Conservation (phyloP, 768 basidiomycete genomes). For the Phallus indusiatus region DNA sequence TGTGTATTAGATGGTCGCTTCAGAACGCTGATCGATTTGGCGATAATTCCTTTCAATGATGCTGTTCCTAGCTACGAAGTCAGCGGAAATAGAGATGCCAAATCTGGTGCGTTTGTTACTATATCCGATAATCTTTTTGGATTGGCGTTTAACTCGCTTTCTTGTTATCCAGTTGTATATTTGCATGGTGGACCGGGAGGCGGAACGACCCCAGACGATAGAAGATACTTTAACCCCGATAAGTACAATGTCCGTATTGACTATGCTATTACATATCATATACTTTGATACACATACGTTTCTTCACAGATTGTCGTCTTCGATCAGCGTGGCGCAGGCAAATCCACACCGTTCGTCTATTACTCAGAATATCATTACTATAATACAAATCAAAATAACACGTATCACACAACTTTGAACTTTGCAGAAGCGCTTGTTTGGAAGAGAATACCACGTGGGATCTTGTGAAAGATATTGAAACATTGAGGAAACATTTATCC, state of each 20-base stretch:
- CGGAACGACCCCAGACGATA: constrained; percentile 56
- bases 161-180: constrained; percentile 54
- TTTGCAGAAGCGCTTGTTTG: constrained; percentile 52
- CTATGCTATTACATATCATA: too few species aligned
- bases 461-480: constrained; percentile 85
- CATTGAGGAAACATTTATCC: constrained; percentile 59
- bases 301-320: constrained; percentile 63
- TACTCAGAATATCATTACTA: neutral
- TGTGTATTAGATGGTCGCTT: constrained; percentile 12
- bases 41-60: neutral
- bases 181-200: constrained; percentile 83
- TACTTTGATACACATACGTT: neutral
- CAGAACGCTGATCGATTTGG: neutral
- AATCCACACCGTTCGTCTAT: constrained; percentile 65
- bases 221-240: constrained; percentile 71
- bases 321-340: constrained; percentile 85
- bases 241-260: constrained; percentile 60
- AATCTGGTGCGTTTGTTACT: constrained; percentile 43
- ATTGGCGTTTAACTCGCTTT: neutral
- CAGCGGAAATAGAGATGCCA: constrained; percentile 67
- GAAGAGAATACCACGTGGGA: constrained; percentile 94
- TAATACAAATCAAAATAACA: too few species aligned
- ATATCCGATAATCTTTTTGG: constrained; percentile 6
- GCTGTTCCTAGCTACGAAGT: constrained; percentile 59
- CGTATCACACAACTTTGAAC: too few species aligned